Evolutionary conservation across 2,329 filamentous ascomycete genomes (phyloP).

Genomic region (Neofusicoccum parvum): DNA sequence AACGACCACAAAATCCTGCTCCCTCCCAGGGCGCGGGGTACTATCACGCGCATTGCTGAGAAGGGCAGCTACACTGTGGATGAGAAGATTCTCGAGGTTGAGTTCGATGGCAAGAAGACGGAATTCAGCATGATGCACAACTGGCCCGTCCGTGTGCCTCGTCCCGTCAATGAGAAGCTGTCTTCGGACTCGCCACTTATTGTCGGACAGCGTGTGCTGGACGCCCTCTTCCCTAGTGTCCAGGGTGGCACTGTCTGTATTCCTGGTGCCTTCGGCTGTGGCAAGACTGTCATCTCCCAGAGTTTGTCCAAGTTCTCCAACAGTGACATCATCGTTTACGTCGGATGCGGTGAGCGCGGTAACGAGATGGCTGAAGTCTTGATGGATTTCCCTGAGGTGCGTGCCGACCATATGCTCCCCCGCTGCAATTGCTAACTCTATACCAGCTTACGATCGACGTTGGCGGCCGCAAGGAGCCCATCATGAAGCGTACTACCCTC

Average conservation of each 20-base stretch:
- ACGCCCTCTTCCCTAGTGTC: conserved; percentile 93
- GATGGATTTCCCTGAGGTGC: conserved; percentile 95
- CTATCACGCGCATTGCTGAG: conserved; percentile 84
- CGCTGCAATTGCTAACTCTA: conserved; percentile 26
- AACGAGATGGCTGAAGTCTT: conserved; percentile 99
- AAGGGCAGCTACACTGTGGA: conserved; percentile 94
- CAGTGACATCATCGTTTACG: conserved; percentile 98
- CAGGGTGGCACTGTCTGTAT: conserved; percentile 98
- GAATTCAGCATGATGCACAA: conserved; percentile 98
- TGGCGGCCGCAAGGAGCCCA: conserved; percentile 92
- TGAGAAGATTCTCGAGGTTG: conserved; percentile 90
- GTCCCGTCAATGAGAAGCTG: conserved; percentile 89
- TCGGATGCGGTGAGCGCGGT: conserved; percentile 87
- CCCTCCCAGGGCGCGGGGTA: conserved; percentile 85
- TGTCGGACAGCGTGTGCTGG: conserved; percentile 94
- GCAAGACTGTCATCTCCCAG: conserved; percentile 99
- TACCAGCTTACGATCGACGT: conserved; percentile 83
- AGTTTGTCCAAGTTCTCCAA: conserved; percentile 99
- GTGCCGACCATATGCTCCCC: conserved; percentile 14
- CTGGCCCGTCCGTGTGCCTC: conserved; percentile 95
- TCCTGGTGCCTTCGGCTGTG: conserved; percentile 96
- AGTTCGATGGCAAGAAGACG: conserved; percentile 95
- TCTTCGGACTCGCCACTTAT: conserved; percentile 88
- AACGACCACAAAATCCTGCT: conserved; percentile 91
- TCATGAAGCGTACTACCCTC: conserved; percentile 99